Conservation (phyloP, 2,329 filamentous ascomycete species). For the Ophiosphaerella herpotricha region DNA sequence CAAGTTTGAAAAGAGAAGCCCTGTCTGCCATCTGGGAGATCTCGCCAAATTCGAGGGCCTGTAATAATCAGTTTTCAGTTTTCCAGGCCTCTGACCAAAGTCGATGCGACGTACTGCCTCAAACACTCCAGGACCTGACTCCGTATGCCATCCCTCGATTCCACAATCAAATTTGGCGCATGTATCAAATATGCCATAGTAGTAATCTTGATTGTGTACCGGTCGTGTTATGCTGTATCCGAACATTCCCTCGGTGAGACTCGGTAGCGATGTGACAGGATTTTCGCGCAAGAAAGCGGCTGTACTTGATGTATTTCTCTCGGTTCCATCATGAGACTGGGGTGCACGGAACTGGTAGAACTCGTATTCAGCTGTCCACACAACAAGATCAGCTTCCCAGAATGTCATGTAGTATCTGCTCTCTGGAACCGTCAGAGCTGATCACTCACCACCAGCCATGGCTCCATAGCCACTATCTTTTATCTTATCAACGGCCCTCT, state of each 20-base stretch:
- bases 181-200: conserved; percentile 82
- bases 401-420: conserved; percentile 16
- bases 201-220: conserved; percentile 89
- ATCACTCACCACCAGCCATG: conserved; percentile 79
- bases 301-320: conserved; percentile 69
- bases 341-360: conserved; percentile 90
- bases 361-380: conserved; percentile 78
- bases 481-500: conserved; percentile 69
- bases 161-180: conserved; percentile 78
- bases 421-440: conserved; percentile 1
- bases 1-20: conserved; percentile 91
- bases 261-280: conserved; percentile 72
- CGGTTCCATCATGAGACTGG: conserved; percentile 51
- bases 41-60: conserved; percentile 85
- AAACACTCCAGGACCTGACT: conserved; percentile 91
- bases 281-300: conserved; percentile 76
- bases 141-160: conserved; percentile 95
- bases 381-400: conserved; percentile 23
- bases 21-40: conserved; percentile 89
- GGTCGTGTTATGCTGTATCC: conserved; percentile 88
- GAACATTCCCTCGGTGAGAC: conserved; percentile 92
- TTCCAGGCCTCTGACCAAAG: background rate
- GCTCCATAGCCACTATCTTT: conserved; percentile 73
- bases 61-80: conserved; percentile 42
- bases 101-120: conserved; percentile 67